Base-by-base conservation (phyloP, 192 early-diverging fungal species). In the Coemansia umbellata region DNA sequence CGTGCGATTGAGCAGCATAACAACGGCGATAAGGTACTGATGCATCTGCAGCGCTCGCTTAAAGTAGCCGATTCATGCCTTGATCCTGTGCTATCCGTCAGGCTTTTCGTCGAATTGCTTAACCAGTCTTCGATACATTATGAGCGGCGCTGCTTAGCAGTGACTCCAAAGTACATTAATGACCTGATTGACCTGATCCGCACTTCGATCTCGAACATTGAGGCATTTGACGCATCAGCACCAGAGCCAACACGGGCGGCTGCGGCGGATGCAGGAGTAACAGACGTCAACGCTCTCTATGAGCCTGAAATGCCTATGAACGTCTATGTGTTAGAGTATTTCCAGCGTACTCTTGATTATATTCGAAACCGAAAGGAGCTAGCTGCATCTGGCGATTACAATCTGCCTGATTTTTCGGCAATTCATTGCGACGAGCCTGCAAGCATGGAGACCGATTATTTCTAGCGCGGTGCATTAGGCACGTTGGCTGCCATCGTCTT, bases 91-190 rank as follows among this genome's bases (percentile, higher is more conserved):
- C 85, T 93, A 14, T 94, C 90, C 27, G 89, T 94, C 15, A 88
- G 91, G 60, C 74, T 98, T 27, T 94, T 99, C 82, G 91, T 99
- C n/a, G 94, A 98, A 66, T 90, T 98, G 48, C 69, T 99, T 49
- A 95, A 98, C 70, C 79, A 89, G 69, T 95, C 91, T 53, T 79
- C 97, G 40, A 95, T 94, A 76, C 95, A 90, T 67, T 99, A 90
- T 78, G 93, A 95, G 81, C 86, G 85, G 57, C 79, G 87, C 49
- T 95, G 93, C 58, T 87, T 94, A 54, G 78, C 92, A 74, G 88
- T 98, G 11, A 93, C 92, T 15, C 84, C 89, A 33, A 92, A 91
- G 65, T 96, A 91, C 65, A 80, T 99, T 60, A 95, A 93, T 66
- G 91, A 90, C 19, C 78, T 99, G 53, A 91, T 99, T 59, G 92